Conservation (phyloP, 2,329 filamentous ascomycete genomes). For the Monilinia fructigena region DNA sequence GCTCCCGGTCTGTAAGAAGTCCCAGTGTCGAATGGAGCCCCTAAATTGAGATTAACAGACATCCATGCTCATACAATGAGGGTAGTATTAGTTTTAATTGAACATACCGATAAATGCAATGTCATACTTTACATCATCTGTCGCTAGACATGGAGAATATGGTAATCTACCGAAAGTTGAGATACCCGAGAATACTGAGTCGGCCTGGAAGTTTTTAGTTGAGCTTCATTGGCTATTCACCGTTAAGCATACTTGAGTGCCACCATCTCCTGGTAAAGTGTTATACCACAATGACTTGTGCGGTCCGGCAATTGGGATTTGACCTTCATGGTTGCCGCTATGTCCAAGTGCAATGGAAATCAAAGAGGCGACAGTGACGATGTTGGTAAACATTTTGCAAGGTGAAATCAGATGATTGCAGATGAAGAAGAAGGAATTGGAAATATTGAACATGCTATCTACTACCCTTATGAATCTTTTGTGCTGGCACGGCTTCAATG, state of each 20-base stretch:
- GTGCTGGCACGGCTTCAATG: constrained; percentile 13
- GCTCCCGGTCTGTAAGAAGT: constrained; percentile 83
- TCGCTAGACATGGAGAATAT: constrained; percentile 74
- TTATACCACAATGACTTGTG: constrained; percentile 81
- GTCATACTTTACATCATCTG: constrained; percentile 69
- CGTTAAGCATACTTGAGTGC: constrained; percentile 63
- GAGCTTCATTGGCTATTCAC: constrained; percentile 11
- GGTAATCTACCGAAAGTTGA: constrained; percentile 79
- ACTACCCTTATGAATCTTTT: constrained; percentile 7
- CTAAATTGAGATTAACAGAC: constrained; percentile 42
- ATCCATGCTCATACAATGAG: constrained; percentile 20
- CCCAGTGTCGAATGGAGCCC: constrained; percentile 81
- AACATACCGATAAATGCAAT: constrained; percentile 76
- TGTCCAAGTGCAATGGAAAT: constrained; percentile 77
- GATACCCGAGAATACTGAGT: constrained; percentile 86
- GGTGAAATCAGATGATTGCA: constrained; percentile 2
- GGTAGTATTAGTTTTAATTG: constrained; percentile 17
- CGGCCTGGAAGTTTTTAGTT: constrained; percentile 54
- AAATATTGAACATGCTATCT: no score
- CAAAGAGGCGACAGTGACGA: constrained; percentile 33
- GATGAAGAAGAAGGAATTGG: background rate
- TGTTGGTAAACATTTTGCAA: constrained; percentile 35
- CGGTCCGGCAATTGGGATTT: constrained; percentile 53
- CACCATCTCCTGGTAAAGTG: constrained; percentile 76
- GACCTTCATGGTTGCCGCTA: constrained; percentile 72